phyloP scores from a whole-genome alignment of 345 rosid genomes.

The Eucalyptus cloeziana region DNA sequence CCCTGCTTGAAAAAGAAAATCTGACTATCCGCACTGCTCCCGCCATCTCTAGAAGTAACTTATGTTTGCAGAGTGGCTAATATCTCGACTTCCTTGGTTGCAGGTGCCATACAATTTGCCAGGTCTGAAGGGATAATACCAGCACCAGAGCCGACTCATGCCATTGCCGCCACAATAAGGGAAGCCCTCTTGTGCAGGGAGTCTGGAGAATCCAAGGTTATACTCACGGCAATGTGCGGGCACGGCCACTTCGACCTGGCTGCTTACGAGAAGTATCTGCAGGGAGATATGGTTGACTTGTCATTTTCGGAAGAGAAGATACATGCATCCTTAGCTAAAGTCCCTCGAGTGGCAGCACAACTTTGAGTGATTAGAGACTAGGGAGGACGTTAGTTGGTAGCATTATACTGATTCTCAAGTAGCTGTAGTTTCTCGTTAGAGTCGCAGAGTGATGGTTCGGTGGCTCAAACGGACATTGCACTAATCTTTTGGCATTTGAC shows the following conservation, averaged over 20 bases:
- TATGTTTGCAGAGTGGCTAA: background rate
- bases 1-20: background rate
- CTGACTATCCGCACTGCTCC: background rate
- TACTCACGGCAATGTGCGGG: conserved; percentile 91
- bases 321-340: conserved; percentile 45
- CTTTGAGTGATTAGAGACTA: background rate
- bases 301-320: conserved; percentile 58
- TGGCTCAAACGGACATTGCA: background rate
- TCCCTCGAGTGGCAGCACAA: conserved; percentile 38
- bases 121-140: conserved; percentile 84
- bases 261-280: conserved; percentile 69
- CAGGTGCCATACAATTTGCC: conserved; percentile 88
- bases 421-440: background rate
- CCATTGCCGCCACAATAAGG: conserved; percentile 86
- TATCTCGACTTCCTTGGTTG: background rate
- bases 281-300: conserved; percentile 68
- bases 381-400: background rate
- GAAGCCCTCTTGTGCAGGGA: conserved; percentile 78
- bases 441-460: background rate
- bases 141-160: conserved; percentile 92
- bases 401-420: background rate
- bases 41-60: background rate
- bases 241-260: conserved; percentile 92
- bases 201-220: conserved; percentile 77
- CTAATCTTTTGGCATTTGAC: background rate